Percentiles rank a stretch among this genome's conserved stretches.
Evolutionary conservation across 23 red algal genomes (phyloP).

Genomic region (Pyropia yezoensis): DNA sequence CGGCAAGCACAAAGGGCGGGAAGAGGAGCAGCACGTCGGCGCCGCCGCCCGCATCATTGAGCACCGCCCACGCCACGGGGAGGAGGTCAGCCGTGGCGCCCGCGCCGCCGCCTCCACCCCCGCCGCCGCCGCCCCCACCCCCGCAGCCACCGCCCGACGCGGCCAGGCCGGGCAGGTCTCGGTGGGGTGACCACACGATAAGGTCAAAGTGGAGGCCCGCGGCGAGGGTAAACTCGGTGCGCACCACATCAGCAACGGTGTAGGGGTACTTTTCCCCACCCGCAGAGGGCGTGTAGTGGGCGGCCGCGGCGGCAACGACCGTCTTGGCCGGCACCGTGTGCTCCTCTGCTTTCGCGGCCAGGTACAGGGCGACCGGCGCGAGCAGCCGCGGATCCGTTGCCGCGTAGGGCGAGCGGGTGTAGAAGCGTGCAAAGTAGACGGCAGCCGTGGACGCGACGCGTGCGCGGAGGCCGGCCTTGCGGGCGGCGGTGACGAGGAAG

Average conservation of each 20-base stretch:
- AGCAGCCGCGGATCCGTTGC: conserved; percentile 65
- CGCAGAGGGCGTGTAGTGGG: conserved; percentile 14
- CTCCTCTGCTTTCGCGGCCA: conserved; percentile 70
- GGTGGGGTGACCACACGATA: conserved; percentile 64
- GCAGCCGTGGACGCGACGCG: conserved; percentile 63
- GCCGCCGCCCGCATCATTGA: conserved; percentile 56
- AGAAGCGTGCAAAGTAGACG: conserved; percentile 70
- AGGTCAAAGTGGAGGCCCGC: conserved; percentile 67
- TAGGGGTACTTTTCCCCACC: conserved; percentile 56
- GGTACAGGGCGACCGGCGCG: conserved; percentile 68
- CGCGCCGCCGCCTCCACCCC: too few species aligned
- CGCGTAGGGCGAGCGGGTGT: conserved; percentile 20
- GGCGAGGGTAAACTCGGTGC: conserved; percentile 63
- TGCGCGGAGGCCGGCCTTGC: conserved; percentile 57
- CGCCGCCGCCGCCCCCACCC: too few species aligned
- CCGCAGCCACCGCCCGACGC: conserved; percentile 7
- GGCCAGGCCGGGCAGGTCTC: conserved; percentile 46
- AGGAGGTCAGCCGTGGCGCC: conserved; percentile 26
- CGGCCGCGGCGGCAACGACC: conserved; percentile 39
- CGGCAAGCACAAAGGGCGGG: conserved; percentile 57
- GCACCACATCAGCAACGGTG: conserved; percentile 48
- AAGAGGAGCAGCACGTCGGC: conserved; percentile 50
- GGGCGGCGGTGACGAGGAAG: conserved; percentile 20
- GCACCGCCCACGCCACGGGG: conserved; percentile 49
- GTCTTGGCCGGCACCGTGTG: conserved; percentile 57